phyloP scores from a whole-genome alignment of 495 filamentous ascomycete genomes.

The Aspergillus cristatus region DNA sequence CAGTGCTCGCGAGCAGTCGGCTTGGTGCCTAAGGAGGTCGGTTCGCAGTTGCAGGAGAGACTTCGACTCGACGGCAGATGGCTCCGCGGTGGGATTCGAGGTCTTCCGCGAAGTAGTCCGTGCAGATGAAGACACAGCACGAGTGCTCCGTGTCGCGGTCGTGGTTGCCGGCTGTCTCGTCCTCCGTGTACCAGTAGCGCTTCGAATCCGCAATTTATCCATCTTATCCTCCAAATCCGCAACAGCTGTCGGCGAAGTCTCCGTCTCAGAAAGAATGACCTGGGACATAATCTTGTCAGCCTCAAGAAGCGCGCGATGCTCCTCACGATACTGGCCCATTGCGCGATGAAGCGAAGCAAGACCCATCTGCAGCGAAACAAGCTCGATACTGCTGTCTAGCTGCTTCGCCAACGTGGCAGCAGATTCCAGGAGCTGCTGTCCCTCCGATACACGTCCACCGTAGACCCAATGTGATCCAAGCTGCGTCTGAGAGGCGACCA shows the following conservation, averaged over 20 bases:
- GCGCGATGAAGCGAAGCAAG: conserved; percentile 32
- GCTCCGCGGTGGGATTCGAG: conserved; percentile 14
- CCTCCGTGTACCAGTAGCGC: conserved; percentile 22
- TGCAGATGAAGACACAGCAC: conserved; percentile 22
- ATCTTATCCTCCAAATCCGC: conserved; percentile 30
- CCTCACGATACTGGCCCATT: conserved; percentile 39
- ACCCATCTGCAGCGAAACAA: conserved; percentile 36
- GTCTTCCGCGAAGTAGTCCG: conserved; percentile 21
- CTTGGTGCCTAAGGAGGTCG: conserved; percentile 56
- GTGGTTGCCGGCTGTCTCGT: conserved; percentile 15
- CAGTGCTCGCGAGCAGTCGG: conserved; percentile 34
- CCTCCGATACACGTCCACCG: conserved; percentile 52
- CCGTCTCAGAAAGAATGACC: conserved; percentile 15
- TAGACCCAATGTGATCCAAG: conserved; percentile 57
- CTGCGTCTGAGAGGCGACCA: conserved; percentile 43
- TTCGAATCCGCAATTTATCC: conserved; percentile 27
- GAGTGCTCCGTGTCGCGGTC: conserved; percentile 22
- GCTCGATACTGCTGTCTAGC: conserved; percentile 35
- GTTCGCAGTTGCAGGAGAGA: conserved; percentile 50
- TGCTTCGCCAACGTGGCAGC: conserved; percentile 34
- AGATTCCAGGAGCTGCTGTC: conserved; percentile 47
- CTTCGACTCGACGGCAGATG: conserved; percentile 40
- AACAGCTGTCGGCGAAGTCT: conserved; percentile 8
- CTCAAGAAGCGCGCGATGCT: conserved; percentile 33
- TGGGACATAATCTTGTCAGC: conserved; percentile 32